Conservation (phyloP, 2,329 filamentous ascomycete genomes). For the Didymella segeticola region DNA sequence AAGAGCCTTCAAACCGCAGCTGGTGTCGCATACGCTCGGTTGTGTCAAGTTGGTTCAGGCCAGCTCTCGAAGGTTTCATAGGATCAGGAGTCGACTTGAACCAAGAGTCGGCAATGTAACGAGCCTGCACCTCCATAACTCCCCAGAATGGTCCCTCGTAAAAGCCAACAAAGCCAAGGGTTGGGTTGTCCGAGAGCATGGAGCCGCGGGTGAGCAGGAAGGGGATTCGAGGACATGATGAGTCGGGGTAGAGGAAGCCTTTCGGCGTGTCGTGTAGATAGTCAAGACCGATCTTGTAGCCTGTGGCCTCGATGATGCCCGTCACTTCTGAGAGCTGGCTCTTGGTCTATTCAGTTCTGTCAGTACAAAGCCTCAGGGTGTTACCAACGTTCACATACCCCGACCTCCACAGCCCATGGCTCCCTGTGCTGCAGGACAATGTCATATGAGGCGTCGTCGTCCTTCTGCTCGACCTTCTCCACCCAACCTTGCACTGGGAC, state of each 20-base stretch:
- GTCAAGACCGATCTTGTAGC: constrained; percentile 70
- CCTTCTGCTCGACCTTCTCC: constrained; percentile 23
- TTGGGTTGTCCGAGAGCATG: constrained; percentile 66
- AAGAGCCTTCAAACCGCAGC: constrained; percentile 33
- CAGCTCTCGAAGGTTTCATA: neutral
- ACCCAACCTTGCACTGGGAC: constrained; percentile 50
- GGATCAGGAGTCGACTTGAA: constrained; percentile 27
- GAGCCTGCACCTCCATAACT: constrained; percentile 85
- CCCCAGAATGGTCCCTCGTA: constrained; percentile 88
- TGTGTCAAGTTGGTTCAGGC: constrained; percentile 27
- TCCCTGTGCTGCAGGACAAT: constrained; percentile 20
- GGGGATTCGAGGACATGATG: constrained; percentile 59
- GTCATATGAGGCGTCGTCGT: neutral
- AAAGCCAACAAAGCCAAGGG: constrained; percentile 80
- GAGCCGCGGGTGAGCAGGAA: constrained; percentile 72
- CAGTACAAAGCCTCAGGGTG: neutral
- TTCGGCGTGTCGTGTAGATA: constrained; percentile 68
- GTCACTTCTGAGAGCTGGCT: constrained; percentile 33
- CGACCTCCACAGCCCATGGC: constrained; percentile 21
- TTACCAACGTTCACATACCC: neutral
- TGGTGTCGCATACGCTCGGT: constrained; percentile 53
- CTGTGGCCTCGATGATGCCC: constrained; percentile 76
- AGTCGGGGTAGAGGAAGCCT: constrained; percentile 63
- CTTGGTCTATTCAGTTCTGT: constrained; percentile 10
- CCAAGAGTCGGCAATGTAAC: constrained; percentile 71